Percentiles rank a stretch among this genome's conserved stretches.
phyloP scores from a whole-genome alignment of 176 grass and related monocot genomes.

The Lolium rigidum region DNA sequence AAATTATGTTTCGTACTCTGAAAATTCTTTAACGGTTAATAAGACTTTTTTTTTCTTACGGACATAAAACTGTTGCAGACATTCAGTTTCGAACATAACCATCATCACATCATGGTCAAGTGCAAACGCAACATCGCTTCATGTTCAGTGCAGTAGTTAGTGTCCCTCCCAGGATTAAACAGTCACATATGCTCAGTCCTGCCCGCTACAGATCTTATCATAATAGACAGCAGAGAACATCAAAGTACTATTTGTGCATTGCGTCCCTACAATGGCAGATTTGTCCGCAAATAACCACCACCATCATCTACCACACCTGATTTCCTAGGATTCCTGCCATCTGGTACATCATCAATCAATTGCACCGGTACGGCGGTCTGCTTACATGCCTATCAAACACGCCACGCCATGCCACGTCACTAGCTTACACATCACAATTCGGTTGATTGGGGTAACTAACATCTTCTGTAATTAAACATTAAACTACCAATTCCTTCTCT shows the following conservation, averaged over 20 bases:
- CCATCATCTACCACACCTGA: conserved; percentile 24
- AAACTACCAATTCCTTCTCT: not conserved
- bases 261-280: not conserved
- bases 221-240: conserved; percentile 7
- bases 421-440: not conserved
- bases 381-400: not conserved
- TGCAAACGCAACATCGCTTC: not conserved
- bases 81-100: not conserved
- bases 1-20: too few species aligned
- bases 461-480: not conserved
- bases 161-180: not conserved
- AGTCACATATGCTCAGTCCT: not conserved
- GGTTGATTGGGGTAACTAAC: not conserved
- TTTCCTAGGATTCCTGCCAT: conserved; percentile 37
- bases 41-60: not conserved
- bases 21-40: not conserved
- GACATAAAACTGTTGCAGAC: not conserved
- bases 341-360: not conserved
- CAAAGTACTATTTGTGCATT: conserved; percentile 12
- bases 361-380: not conserved
- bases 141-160: not conserved
- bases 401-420: not conserved
- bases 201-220: not conserved
- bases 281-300: conserved; percentile 15
- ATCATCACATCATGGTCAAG: not conserved